These are phyloP conservation scores for Paramecium biaurelia DNA, from an alignment of 73 alveolate genomes.

Conservation along the genomic window DNA sequence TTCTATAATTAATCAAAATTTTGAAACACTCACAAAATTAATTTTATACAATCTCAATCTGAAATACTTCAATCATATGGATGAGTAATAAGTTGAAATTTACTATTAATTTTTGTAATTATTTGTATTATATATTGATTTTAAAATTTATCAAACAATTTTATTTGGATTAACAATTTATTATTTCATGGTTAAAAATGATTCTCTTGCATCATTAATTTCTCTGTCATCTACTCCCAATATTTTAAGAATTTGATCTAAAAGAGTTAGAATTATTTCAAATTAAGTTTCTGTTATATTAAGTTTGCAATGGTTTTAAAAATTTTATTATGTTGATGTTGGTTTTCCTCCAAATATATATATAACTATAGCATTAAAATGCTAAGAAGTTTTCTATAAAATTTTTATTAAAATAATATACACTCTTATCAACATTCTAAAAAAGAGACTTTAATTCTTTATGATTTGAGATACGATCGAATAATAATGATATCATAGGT, in stretches of 20 bases:
- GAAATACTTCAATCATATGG: too few relatives aligned
- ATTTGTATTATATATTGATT: background rate
- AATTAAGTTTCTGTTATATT: background rate
- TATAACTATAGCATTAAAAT: background rate
- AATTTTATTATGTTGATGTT: background rate
- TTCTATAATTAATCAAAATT: background rate
- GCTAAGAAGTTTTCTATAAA: background rate
- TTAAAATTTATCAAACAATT: background rate
- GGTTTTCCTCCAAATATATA: background rate
- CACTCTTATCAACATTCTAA: background rate
- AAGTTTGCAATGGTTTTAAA: background rate
- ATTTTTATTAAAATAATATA: background rate
- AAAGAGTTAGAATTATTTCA: background rate
- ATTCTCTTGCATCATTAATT: background rate
- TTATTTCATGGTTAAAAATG: background rate
- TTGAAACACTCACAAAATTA: background rate
- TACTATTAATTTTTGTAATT: background rate
- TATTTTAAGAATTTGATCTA: background rate
- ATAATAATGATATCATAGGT: background rate
- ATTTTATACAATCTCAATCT: background rate
- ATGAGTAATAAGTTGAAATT: background rate
- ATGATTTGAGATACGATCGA: background rate
- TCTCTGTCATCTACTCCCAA: background rate
- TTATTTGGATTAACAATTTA: background rate
- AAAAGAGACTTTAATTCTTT: background rate